Evolutionary conservation across 2,329 filamentous ascomycete species (phyloP), one percentile per base, ranked within the genome.

Genomic region (Claviceps purpurea): DNA sequence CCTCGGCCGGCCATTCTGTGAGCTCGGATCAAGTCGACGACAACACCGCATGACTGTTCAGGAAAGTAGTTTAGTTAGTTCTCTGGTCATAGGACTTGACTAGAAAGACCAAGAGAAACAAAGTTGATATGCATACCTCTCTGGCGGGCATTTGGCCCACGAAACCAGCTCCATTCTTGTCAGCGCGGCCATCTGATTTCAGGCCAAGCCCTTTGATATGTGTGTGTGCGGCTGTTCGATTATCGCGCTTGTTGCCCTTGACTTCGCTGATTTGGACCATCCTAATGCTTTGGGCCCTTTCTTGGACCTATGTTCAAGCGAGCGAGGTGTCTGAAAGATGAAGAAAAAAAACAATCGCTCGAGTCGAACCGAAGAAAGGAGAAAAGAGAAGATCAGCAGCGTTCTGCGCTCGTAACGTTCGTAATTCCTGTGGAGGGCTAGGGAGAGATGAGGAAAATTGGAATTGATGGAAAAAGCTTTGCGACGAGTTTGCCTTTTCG

Each of bases 1-100:
- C 91, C 93, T 61, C 93, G 82, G 50, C 93, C 93, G 8, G 91
- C 88, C 91, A 98, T 96, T 73, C 95, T 97, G 75, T 95, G 95
- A 55, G 88, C 84, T 67, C 86, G 87, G 67, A 98, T 95, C 58
- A 98, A 77, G 66, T 97, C 93, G 64, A 97, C 93, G 42, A 98
- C 87, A 43, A 98, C 84, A 67, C 93, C 93, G 65, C 88, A 94
- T 65, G 93, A 93, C 89, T 89, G 59, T 45, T n/a, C 55, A 58
- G 47, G 16, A 11, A 39, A 45, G 7, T 37, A 41, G 37, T 4
- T 7, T 26, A 7, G 46, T 26, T 50, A 41, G 46, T 18, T 50
- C 39, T 18, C n/a, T 50, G 26, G 56, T 61, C 55, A 62, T 14
- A 5, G 13, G 22, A 30, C 13, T 18, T 13, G 24, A 14, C 4